Conservation (phyloP, 139 green algal genomes). For the Tetraselmis striata region DNA sequence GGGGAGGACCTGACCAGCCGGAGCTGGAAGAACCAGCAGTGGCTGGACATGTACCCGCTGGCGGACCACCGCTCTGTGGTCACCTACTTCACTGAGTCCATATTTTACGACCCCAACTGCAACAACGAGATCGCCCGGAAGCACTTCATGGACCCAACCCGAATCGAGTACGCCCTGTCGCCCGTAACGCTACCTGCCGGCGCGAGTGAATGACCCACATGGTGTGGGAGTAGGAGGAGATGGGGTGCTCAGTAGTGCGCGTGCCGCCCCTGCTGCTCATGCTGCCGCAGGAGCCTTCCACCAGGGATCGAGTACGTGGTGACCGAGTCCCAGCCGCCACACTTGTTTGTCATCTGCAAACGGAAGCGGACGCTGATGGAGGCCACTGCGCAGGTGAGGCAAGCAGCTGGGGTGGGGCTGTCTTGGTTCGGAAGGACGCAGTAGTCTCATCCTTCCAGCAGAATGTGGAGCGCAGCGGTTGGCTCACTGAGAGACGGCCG, state of each 20-base stretch:
- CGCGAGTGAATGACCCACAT: too few species aligned
- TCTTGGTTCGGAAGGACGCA: too few species aligned
- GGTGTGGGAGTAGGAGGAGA: too few species aligned
- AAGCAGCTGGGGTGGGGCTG: too few species aligned
- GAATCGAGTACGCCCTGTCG: constrained; percentile 11
- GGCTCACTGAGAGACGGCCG: neutral
- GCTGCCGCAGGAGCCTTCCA: constrained; percentile 21
- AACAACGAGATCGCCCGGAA: constrained; percentile 59
- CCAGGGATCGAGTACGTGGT: constrained; percentile 66
- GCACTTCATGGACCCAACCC: constrained; percentile 31
- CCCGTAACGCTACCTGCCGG: constrained; percentile 9
- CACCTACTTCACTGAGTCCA: constrained; percentile 73
- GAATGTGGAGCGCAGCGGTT: neutral
- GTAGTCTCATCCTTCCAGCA: too few species aligned
- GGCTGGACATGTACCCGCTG: constrained; percentile 39
- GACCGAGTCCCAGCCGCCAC: constrained; percentile 49
- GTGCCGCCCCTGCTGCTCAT: too few species aligned
- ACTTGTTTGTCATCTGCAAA: constrained; percentile 82
- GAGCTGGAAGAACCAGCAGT: constrained; percentile 43
- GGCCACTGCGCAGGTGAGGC: neutral
- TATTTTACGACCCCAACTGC: constrained; percentile 71
- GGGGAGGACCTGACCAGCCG: constrained; percentile 19
- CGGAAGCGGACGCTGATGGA: constrained; percentile 31
- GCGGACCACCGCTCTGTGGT: constrained; percentile 48
- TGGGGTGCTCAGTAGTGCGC: too few species aligned